These are phyloP conservation scores for Globisporangium middletonii DNA, from an alignment of 352 stramenopile species.

Conservation along the genomic window DNA sequence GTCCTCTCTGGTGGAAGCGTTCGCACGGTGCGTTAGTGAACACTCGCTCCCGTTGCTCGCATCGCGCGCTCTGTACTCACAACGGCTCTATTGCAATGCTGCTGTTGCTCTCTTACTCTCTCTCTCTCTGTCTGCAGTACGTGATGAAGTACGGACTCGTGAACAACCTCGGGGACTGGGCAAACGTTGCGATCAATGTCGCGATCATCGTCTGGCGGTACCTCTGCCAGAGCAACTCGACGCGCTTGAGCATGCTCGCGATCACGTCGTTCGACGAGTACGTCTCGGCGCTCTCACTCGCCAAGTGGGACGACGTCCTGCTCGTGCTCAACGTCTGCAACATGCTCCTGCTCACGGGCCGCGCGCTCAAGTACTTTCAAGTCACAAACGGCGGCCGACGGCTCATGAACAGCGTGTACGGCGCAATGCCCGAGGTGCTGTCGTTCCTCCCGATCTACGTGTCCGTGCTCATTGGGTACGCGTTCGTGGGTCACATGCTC, in stretches of 20 bases:
- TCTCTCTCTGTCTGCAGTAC: constrained; percentile 26
- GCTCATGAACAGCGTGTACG: constrained; percentile 59
- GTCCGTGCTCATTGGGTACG: constrained; percentile 54
- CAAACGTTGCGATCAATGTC: constrained; percentile 26
- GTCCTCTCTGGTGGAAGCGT: constrained; percentile 42
- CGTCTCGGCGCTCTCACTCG: constrained; percentile 27
- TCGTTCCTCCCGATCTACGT: constrained; percentile 72
- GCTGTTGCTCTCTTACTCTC: neutral
- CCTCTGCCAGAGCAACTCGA: constrained; percentile 33
- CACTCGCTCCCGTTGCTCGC: neutral
- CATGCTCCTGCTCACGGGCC: constrained; percentile 47
- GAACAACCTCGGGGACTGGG: constrained; percentile 66
- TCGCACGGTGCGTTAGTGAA: constrained; percentile 1
- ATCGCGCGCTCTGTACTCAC: neutral
- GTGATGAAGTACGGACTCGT: constrained; percentile 51
- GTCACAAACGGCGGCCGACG: constrained; percentile 50
- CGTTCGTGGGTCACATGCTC: constrained; percentile 60
- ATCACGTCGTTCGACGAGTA: constrained; percentile 38
- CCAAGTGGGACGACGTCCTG: constrained; percentile 44
- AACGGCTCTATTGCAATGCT: neutral
- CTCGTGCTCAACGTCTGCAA: constrained; percentile 59
- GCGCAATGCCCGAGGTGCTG: constrained; percentile 58
- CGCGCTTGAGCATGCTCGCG: too few species aligned
- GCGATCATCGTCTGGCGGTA: constrained; percentile 16
- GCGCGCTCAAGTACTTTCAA: constrained; percentile 67